A percentile compares a stretch with the other conserved stretches of the same genome.
phyloP scores from a whole-genome alignment of 2,329 filamentous ascomycete genomes.

The Fusarium sp. region DNA sequence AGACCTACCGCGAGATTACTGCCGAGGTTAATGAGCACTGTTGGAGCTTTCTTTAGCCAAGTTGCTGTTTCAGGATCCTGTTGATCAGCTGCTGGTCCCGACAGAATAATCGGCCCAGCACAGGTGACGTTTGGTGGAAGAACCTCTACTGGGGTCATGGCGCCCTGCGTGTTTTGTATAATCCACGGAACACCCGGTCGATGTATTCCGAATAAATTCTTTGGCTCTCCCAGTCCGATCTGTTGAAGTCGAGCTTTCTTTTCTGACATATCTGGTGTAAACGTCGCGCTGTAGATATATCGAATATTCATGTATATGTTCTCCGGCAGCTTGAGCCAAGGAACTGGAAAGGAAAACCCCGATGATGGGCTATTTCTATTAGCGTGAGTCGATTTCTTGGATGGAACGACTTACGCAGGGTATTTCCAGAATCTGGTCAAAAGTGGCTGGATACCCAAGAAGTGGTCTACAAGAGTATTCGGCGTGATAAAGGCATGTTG shows the following conservation, averaged over 20 bases:
- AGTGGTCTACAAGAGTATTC: conserved; percentile 17
- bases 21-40: conserved; percentile 59
- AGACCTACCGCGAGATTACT: conserved; percentile 40
- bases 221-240: conserved; percentile 29
- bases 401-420: conserved; percentile 16
- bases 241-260: conserved; percentile 36
- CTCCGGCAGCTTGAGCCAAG: conserved; percentile 46
- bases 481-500: conserved; percentile 10
- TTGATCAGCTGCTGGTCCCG: conserved; percentile 47
- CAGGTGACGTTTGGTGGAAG: conserved; percentile 37
- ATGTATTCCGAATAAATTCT: conserved; percentile 39
- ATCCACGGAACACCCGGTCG: conserved; percentile 44
- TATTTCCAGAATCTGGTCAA: conserved; percentile 37
- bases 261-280: conserved; percentile 38
- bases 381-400: neutral
- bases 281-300: conserved; percentile 43
- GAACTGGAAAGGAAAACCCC: conserved; percentile 56
- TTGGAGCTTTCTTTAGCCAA: conserved; percentile 55
- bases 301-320: conserved; percentile 47
- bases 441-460: conserved; percentile 22
- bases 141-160: conserved; percentile 9
- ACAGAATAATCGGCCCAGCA: conserved; percentile 57
- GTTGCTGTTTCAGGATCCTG: conserved; percentile 53
- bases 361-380: conserved; percentile 49
- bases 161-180: conserved; percentile 38